phyloP scores from a whole-genome alignment of 495 filamentous ascomycete genomes.

The Parmelia sp. region DNA sequence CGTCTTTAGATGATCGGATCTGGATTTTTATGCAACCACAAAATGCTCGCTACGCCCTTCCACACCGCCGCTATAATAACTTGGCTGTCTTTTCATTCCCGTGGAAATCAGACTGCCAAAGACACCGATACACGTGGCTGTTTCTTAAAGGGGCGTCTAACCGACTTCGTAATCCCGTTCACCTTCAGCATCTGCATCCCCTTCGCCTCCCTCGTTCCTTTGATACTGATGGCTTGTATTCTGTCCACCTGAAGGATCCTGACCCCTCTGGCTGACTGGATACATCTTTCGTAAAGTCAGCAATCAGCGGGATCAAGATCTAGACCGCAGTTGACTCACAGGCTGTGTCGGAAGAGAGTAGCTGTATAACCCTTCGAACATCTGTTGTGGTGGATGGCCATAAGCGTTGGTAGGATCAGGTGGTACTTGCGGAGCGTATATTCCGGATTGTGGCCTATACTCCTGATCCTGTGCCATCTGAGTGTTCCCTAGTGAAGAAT shows the following conservation, averaged over 20 bases:
- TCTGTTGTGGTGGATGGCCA: constrained; percentile 65
- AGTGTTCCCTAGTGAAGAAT: constrained; percentile 52
- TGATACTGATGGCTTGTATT: constrained; percentile 38
- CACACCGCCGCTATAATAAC: neutral
- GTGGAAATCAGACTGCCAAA: neutral
- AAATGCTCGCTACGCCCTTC: neutral
- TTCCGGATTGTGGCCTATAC: constrained; percentile 64
- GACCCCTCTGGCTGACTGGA: constrained; percentile 47
- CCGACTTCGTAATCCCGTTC: constrained; percentile 52
- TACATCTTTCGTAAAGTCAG: constrained; percentile 44
- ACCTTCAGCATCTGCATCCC: constrained; percentile 52
- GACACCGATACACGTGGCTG: neutral
- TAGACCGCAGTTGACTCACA: constrained; percentile 44
- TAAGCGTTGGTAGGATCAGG: constrained; percentile 62
- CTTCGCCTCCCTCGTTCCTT: constrained; percentile 45
- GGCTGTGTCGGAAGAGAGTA: constrained; percentile 82
- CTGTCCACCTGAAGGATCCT: constrained; percentile 37
- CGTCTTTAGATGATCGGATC: neutral
- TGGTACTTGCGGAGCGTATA: constrained; percentile 75
- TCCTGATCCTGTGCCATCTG: constrained; percentile 63
- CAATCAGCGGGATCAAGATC: neutral
- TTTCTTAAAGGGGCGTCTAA: neutral
- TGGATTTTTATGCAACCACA: neutral
- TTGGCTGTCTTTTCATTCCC: neutral
- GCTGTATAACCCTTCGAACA: constrained; percentile 86